Evolutionary conservation across 202 grass and related monocot species (phyloP).

Genomic region (Miscanthus sacchariflorus): DNA sequence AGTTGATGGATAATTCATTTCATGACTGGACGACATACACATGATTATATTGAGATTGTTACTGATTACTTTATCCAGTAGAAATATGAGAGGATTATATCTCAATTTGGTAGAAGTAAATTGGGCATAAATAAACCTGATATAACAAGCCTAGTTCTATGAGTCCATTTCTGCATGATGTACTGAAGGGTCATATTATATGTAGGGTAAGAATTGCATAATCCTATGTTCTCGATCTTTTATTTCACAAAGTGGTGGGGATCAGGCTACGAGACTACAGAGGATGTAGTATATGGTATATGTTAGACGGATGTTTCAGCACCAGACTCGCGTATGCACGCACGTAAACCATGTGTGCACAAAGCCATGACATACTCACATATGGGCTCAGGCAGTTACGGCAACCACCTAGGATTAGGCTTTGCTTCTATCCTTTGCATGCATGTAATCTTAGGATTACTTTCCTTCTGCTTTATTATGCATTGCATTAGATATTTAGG

Average conservation of each 20-base stretch:
- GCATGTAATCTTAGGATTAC: too few relatives aligned
- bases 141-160: background rate
- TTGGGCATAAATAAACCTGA: background rate
- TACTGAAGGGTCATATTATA: background rate
- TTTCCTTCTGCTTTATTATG: too few relatives aligned
- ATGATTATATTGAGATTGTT: background rate
- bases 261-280: too few relatives aligned
- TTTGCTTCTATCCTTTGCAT: too few relatives aligned
- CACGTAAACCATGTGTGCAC: too few relatives aligned
- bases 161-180: background rate
- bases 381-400: too few relatives aligned
- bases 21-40: background rate
- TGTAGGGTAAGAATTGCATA: background rate
- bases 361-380: too few relatives aligned
- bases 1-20: background rate
- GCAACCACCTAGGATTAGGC: too few relatives aligned
- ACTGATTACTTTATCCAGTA: background rate
- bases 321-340: too few relatives aligned
- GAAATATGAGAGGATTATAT: background rate
- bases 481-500: too few relatives aligned
- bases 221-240: background rate
- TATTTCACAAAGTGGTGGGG: background rate
- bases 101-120: background rate
- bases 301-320: too few relatives aligned
- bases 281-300: too few relatives aligned